Evolutionary conservation across 1,139 yeast species (phyloP), one percentile per base, ranked within the genome.

Genomic region (Yamadazyma kanchanaburiensis): DNA sequence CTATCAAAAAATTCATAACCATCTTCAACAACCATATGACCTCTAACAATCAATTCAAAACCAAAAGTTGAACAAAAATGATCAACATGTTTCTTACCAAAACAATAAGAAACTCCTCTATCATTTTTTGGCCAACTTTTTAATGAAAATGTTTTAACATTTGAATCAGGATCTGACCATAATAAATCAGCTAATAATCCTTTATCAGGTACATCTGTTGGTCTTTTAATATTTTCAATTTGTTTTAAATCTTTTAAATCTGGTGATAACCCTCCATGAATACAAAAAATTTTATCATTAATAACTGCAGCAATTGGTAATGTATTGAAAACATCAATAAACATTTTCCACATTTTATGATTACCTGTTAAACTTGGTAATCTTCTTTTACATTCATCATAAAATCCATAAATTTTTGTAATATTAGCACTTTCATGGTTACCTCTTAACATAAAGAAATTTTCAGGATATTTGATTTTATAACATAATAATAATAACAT

Each of bases 11-110:
- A 86, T 53, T 86, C 95, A 52, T 86, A 86, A 4, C 95, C 95
- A 53, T 86, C 94, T 57, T 86, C 95, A 26, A 86, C 95, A 28
- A 86, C 95, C 95, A 86, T 86, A 55, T 86, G 95, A 11, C 94
- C 95, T 45, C 95, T 65, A 19, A 83, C 88, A 41, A 86, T 73
- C 45, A 86, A 62, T 55, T 86, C 95, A 60, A 86, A 80, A 35
- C 80, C 77, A 55, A 85, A 84, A 28, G 69, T 69, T 13, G 71
- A 57, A 45, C 86, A 80, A 47, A 86, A 86, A 43, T 74, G 71
- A 43, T 78, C 80, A 7, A 86, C 88, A 35, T 83, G 84, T 34
- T 74, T 74, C 40, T 74, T 75, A 22, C 89, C 88, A 58, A 85
- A 86, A 43, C 88, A 76, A 49, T 79, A 86, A 2, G 91, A 81